phyloP scores from a whole-genome alignment of 1,284 basidiomycete species.

The Wolfiporia cocos region DNA sequence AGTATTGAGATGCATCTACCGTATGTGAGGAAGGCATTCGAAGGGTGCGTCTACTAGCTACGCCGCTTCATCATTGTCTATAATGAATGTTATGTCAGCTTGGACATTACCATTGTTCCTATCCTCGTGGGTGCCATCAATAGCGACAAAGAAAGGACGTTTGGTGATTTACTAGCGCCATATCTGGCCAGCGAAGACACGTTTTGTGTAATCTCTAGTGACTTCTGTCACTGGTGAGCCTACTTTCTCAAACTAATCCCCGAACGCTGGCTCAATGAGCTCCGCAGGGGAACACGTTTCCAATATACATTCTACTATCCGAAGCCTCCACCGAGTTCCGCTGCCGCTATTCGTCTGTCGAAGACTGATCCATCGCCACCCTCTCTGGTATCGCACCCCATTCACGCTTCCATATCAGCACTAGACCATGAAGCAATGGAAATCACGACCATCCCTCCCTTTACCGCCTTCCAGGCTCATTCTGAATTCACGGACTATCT shows the following conservation, averaged over 20 bases:
- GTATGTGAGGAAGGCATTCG: conserved; percentile 85
- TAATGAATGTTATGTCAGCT: conserved; percentile 31
- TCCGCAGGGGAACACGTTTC: conserved; percentile 83
- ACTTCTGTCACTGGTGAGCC: conserved; percentile 95
- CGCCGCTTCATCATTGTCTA: background rate
- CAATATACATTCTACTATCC: conserved; percentile 90
- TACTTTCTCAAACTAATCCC: background rate
- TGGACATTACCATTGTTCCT: conserved; percentile 80
- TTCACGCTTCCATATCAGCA: conserved; percentile 65
- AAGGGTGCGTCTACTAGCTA: conserved; percentile 51
- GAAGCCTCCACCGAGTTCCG: conserved; percentile 45
- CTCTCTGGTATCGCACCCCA: conserved; percentile 41
- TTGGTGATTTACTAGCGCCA: conserved; percentile 71
- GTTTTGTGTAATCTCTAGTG: conserved; percentile 88
- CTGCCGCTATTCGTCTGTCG: conserved; percentile 46
- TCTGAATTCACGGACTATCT: conserved; percentile 73
- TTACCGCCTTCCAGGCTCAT: conserved; percentile 49
- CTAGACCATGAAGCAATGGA: conserved; percentile 81
- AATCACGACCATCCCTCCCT: conserved; percentile 57
- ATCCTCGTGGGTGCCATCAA: conserved; percentile 87
- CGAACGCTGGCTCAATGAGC: too few relatives aligned
- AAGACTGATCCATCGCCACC: conserved; percentile 32
- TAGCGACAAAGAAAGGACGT: conserved; percentile 49
- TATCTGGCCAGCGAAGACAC: conserved; percentile 77
- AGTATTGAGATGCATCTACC: conserved; percentile 98